Percentiles rank a stretch among this genome's conserved stretches.
Evolutionary conservation across 177 flowering plant genomes (phyloP).

Genomic region (Vitis hybrid): DNA sequence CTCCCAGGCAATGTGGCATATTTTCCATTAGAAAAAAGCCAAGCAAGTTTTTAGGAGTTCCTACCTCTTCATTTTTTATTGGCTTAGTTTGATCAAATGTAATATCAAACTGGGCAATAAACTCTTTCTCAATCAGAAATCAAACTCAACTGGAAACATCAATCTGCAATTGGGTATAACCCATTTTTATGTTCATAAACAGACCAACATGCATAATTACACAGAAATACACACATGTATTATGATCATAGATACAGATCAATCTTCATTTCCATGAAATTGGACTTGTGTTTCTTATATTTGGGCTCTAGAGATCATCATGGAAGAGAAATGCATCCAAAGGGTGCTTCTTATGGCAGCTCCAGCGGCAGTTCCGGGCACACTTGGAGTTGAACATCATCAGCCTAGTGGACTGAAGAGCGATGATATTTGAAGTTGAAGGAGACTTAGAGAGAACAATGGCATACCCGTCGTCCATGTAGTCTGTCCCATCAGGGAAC

Average conservation of each 20-base stretch:
- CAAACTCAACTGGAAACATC: no score
- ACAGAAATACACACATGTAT: no score
- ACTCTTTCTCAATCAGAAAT: no score
- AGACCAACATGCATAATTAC: no score
- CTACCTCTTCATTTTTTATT: no score
- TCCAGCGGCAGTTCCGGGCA: slow-evolving; percentile 68
- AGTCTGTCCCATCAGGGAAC: slow-evolving; percentile 86
- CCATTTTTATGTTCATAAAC: no score
- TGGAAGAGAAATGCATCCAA: slow-evolving; percentile 39
- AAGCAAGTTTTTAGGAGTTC: no score
- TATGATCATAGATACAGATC: neutral
- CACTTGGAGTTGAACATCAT: slow-evolving; percentile 65
- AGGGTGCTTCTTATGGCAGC: slow-evolving; percentile 71
- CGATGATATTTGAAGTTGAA: slow-evolving; percentile 61
- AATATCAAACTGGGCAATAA: no score
- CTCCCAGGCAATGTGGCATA: no score
- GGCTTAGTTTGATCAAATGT: no score
- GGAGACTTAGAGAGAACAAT: slow-evolving; percentile 63
- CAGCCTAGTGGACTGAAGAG: slow-evolving; percentile 74
- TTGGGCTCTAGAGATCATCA: slow-evolving; percentile 37
- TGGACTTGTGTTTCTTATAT: neutral
- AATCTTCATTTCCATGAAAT: neutral
- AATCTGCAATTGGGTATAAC: no score
- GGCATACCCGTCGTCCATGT: slow-evolving; percentile 96
- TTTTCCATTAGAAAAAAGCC: no score